These are phyloP conservation scores for Fusarium paranaense DNA, from an alignment of 2,329 filamentous ascomycete species.

Conservation along the genomic window DNA sequence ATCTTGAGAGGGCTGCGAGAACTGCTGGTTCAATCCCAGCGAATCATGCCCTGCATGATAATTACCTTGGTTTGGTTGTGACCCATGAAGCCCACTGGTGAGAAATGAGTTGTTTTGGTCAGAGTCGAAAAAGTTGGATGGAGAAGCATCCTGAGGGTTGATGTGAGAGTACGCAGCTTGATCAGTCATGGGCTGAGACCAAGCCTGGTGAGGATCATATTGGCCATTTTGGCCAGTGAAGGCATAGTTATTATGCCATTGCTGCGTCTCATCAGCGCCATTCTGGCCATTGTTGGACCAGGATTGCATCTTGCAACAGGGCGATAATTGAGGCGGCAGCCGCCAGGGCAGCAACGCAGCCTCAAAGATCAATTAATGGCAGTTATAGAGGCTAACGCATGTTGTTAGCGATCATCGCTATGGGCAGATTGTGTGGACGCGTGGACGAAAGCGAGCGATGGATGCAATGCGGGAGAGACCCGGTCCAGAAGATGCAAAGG, in stretches of 20 bases:
- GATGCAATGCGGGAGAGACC: conserved; percentile 33
- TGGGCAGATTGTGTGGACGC: conserved; percentile 32
- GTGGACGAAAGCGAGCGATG: conserved; percentile 28
- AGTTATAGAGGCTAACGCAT: conserved; percentile 45
- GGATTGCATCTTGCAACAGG: conserved; percentile 53
- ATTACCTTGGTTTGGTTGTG: conserved; percentile 43
- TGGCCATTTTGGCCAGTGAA: conserved; percentile 51
- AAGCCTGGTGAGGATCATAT: conserved; percentile 54
- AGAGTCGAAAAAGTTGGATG: conserved; percentile 51
- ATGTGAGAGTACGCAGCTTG: conserved; percentile 50
- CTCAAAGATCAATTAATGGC: conserved; percentile 38
- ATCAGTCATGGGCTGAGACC: conserved; percentile 52
- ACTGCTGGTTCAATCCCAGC: conserved; percentile 50
- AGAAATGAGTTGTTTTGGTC: conserved; percentile 50
- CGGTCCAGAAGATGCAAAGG: conserved; percentile 15
- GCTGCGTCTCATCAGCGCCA: conserved; percentile 50
- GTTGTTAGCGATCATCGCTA: conserved; percentile 47
- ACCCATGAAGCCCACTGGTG: conserved; percentile 44
- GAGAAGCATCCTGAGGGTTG: conserved; percentile 46
- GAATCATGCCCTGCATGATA: conserved; percentile 49
- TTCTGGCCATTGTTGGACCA: conserved; percentile 53
- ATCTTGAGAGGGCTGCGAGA: conserved; percentile 49
- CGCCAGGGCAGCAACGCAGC: conserved; percentile 36
- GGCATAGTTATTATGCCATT: conserved; percentile 51
- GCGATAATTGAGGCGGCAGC: conserved; percentile 37